Percentiles rank a stretch among this genome's conserved stretches.
These are phyloP conservation scores for Loxodes magnus DNA, from an alignment of 73 alveolate species.

Conservation along the genomic window DNA sequence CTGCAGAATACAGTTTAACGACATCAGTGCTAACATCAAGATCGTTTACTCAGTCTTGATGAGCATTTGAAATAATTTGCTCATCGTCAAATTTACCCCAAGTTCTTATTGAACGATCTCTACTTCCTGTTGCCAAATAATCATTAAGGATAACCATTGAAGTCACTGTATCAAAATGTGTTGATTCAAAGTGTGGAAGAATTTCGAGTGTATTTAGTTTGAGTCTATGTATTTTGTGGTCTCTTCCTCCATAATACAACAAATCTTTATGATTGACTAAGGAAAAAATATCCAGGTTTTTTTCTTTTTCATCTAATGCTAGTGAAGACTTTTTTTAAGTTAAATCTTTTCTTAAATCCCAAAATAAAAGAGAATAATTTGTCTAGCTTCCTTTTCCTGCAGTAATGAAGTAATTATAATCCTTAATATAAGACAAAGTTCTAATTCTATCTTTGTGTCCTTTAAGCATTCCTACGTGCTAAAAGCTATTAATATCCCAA, in stretches of 20 bases:
- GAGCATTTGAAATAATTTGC: constrained; percentile 20
- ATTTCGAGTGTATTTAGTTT: constrained; percentile 8
- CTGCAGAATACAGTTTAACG: constrained; percentile 27
- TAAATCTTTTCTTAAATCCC: constrained; percentile 44
- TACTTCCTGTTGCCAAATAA: constrained; percentile 38
- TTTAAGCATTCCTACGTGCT: constrained; percentile 24
- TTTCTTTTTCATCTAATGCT: constrained; percentile 42
- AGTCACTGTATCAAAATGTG: constrained; percentile 56
- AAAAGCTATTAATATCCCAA: constrained; percentile 52
- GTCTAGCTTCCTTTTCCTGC: constrained; percentile 40
- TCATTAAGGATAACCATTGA: constrained; percentile 20
- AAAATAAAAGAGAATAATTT: constrained; percentile 24
- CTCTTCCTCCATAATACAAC: constrained; percentile 39
- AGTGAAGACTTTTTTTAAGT: too few relatives aligned
- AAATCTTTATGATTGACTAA: constrained; percentile 7
- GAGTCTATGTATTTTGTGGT: constrained; percentile 30
- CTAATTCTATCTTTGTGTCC: constrained; percentile 53
- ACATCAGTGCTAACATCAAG: constrained; percentile 13
- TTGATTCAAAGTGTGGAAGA: constrained; percentile 30
- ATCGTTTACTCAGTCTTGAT: constrained; percentile 32
- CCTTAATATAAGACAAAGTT: constrained; percentile 17
- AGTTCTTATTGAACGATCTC: constrained; percentile 35
- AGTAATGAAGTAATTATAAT: constrained; percentile 26
- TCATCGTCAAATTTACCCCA: constrained; percentile 23
- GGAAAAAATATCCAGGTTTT: constrained; percentile 43